These are phyloP conservation scores for Lactifluus pinguis DNA, from an alignment of 768 basidiomycete genomes.

Conservation along the genomic window DNA sequence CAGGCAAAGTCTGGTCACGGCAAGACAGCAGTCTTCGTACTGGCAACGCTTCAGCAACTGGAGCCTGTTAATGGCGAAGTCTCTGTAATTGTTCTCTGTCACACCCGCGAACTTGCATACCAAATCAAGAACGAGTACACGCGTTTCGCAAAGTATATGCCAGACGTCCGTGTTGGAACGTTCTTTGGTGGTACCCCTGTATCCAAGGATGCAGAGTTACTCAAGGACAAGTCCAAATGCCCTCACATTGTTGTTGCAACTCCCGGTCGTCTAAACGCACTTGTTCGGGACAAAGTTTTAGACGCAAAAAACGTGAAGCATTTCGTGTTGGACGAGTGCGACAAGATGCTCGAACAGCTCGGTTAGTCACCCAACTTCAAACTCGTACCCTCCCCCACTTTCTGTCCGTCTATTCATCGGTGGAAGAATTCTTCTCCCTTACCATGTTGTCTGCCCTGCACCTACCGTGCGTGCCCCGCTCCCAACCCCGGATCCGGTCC, in stretches of 20 bases:
- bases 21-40: slow-evolving; percentile 98
- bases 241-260: slow-evolving; percentile 99
- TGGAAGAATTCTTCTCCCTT: slow-evolving; percentile 37
- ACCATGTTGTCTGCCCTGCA: slow-evolving; percentile 34
- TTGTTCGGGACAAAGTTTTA: slow-evolving; percentile 89
- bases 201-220: slow-evolving; percentile 84
- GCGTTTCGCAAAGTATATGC: slow-evolving; percentile 99
- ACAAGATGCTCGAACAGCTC: slow-evolving; percentile 99
- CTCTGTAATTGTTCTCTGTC: slow-evolving; percentile 94
- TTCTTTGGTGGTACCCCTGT: slow-evolving; percentile 98
- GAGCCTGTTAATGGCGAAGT: slow-evolving; percentile 98
- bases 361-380: slow-evolving; percentile 95
- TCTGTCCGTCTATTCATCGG: slow-evolving; percentile 21
- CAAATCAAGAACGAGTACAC: slow-evolving; percentile 99
- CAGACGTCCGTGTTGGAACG: slow-evolving; percentile 92
- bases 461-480: slow-evolving; percentile 14
- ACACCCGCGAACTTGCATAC: slow-evolving; percentile 98
- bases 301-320: slow-evolving; percentile 97
- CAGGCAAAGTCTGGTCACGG: slow-evolving; percentile 99
- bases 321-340: slow-evolving; percentile 99
- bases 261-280: slow-evolving; percentile 92
- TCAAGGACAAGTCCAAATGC: slow-evolving; percentile 94
- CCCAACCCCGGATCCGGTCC: slow-evolving; percentile 20
- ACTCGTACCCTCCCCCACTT: slow-evolving; percentile 33
- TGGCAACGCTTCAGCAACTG: slow-evolving; percentile 94